Base-by-base conservation (phyloP, 805 yeast species). In the Yarrowia sp. region DNA sequence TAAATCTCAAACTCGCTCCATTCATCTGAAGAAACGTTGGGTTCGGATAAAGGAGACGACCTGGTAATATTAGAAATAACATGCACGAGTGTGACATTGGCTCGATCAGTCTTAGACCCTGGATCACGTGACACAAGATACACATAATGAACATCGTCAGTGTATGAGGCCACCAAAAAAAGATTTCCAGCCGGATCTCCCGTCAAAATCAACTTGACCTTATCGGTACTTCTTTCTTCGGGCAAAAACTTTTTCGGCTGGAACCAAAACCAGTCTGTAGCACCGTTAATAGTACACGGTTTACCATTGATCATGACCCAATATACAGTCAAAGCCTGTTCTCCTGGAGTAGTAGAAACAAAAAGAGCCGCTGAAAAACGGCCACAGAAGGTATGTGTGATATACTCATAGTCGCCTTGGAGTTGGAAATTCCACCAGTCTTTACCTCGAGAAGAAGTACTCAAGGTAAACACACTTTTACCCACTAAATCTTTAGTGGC, bases 401-500 rank as follows among this genome's bases (percentile, higher is more conserved):
- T 39, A 38, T 55, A 41, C 9, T 55, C 31, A 17, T 39, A 55
- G 31, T 55, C 47, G 3, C 61, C 61, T 31, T 41, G 61, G 8
- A 55, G 47, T 47, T 55, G 61, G 47, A 55, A 55, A 38, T 55
- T 55, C 61, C 61, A 55, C 61, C 61, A 55, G 14, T 55, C 61
- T 15, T 41, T 55, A 13, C 39, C 61, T 2, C 38, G 8, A 1
- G 60, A 38, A 7, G 60, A 36, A 7, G 60, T 51, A 22, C 60
- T 51, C 10, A 55, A 38, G 3, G 61, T 55, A 38, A 55, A 55
- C 39, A 41, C 38, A 4, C 47, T 39, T n/a, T 55, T 55, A 15
- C 61, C 61, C 13, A 31, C 47, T 8, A 55, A 13, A 5, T 39
- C 47, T 9, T 55, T 41, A 7, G 45, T 15, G 13, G 36, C 61